Base-by-base conservation (phyloP, 2,329 filamentous ascomycete genomes). In the Aspergillus melleus region DNA sequence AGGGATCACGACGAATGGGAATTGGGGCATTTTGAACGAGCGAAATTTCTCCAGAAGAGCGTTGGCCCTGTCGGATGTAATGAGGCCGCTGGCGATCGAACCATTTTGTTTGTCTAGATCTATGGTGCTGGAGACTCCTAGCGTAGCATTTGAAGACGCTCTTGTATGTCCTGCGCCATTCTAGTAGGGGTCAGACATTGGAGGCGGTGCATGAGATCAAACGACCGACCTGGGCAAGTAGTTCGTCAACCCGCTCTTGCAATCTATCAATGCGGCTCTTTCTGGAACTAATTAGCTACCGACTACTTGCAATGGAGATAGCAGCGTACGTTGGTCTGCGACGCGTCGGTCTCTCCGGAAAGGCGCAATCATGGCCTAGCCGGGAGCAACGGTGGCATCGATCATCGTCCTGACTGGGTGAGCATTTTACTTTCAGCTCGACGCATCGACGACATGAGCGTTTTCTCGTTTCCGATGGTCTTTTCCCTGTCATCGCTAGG, bases 361-460 rank as follows among this genome's bases (percentile, higher is more conserved):
- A 57, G 11, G 49, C 44, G 24, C 61, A 59, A 2, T 52, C 12
- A 30, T 59, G 54, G 50, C 56, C 56, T 19, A 61, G 52, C 20
- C 61, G 57, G n/a, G 29, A 49, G 51, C 61, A 63, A n/a, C 61
- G 59, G 9, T 59, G 49, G 44, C 61, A 63, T 16, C 39, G 39
- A 16, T 54, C 51, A 6, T 51, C 49, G 32, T 24, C 20, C 24
- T 14, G 53, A 2, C 46, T 29, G n/a, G 49, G 47, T 14, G 53
- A 22, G 24, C 61, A 63, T 44, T 54, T 61, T 10, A 61, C 59
- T 51, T 63, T 63, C 10, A 56, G 32, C 4, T 54, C 42, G n/a
- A 61, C 55, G 16, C 61, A 63, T 39, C 61, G 47, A 12, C 50
- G 19, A 19, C 61, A 63, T 2, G 61, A 57, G 29, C 61, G 57